These are phyloP conservation scores for Scheffersomyces cryptocercus DNA, from an alignment of 1,139 yeast genomes.

Conservation along the genomic window DNA sequence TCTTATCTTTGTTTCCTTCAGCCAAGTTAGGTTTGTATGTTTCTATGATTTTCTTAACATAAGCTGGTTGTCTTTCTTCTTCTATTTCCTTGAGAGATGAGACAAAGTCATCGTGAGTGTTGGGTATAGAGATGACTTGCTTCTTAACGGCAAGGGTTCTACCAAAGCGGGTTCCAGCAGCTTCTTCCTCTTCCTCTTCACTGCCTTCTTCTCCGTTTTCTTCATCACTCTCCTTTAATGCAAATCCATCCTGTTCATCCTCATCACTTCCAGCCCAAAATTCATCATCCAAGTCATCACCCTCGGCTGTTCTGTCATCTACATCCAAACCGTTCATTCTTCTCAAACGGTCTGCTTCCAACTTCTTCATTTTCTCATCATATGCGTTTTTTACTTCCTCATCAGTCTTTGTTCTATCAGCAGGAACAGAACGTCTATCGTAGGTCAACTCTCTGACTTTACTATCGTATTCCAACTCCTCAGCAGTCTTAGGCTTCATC, in stretches of 20 bases:
- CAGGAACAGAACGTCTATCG: slow-evolving; percentile 91
- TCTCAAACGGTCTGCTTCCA: slow-evolving; percentile 73
- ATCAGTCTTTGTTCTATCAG: slow-evolving; percentile 91
- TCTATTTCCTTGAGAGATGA: slow-evolving; percentile 34
- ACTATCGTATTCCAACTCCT: slow-evolving; percentile 67
- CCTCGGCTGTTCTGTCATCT: slow-evolving; percentile 55
- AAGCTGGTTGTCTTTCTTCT: slow-evolving; percentile 44
- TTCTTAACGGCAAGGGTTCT: slow-evolving; percentile 10
- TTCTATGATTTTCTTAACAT: slow-evolving; percentile 57
- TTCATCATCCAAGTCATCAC: slow-evolving; percentile 68
- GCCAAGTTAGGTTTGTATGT: slow-evolving; percentile 76
- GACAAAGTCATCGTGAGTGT: slow-evolving; percentile 52
- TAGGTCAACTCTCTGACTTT: slow-evolving; percentile 76
- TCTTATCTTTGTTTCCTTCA: slow-evolving; percentile 76
- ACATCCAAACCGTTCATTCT: slow-evolving; percentile 78
- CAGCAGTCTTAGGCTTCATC: slow-evolving; percentile 29
- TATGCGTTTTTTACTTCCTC: slow-evolving; percentile 78
- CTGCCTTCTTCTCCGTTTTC: slow-evolving; percentile 19
- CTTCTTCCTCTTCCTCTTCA: slow-evolving; percentile 18
- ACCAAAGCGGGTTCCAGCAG: slow-evolving; percentile 6
- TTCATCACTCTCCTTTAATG: slow-evolving; percentile 17
- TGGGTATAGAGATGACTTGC: slow-evolving; percentile 51
- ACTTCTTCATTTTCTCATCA: slow-evolving; percentile 61
- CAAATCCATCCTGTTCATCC: slow-evolving; percentile 41
- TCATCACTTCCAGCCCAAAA: slow-evolving; percentile 60